A percentile compares a stretch with the other conserved stretches of the same genome.
Evolutionary conservation across 2,329 filamentous ascomycete species (phyloP).

Genomic region (Penicillium sumatraense): DNA sequence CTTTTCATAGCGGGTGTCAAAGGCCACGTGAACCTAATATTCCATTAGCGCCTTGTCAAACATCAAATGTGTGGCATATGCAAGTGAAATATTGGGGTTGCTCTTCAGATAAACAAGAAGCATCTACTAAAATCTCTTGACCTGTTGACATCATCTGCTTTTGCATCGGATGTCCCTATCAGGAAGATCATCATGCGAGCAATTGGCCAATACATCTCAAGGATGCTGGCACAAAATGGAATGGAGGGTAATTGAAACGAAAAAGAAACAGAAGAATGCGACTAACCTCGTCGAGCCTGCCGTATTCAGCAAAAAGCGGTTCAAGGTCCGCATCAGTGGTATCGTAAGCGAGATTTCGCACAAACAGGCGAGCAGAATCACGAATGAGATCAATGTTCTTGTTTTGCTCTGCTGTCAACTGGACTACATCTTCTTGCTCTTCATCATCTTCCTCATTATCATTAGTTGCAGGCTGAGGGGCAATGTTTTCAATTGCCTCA

Average conservation of each 20-base stretch:
- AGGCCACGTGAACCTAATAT: conserved; percentile 79
- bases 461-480: conserved; percentile 17
- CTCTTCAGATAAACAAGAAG: conserved; percentile 81
- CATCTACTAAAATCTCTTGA: conserved; percentile 99
- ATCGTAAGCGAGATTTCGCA: conserved; percentile 85
- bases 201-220: conserved; percentile 24
- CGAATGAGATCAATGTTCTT: conserved; percentile 66
- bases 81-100: conserved; percentile 29
- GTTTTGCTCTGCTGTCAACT: conserved; percentile 35
- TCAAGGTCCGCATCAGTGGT: conserved; percentile 77
- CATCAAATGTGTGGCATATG: conserved; percentile 25
- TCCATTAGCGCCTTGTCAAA: conserved; percentile 46
- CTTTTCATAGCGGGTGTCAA: conserved; percentile 68
- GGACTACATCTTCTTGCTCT: conserved; percentile 12
- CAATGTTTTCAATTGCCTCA: conserved; percentile 22
- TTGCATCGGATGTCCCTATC: conserved; percentile 99
- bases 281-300: conserved; percentile 85
- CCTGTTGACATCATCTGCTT: conserved; percentile 85
- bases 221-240: conserved; percentile 8
- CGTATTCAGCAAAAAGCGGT: conserved; percentile 71
- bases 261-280: conserved; percentile 16
- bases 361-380: conserved; percentile 77
- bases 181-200: conserved; percentile 87
- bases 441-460: conserved; percentile 17
- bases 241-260: conserved; percentile 3